Evolutionary conservation across 345 rosid species (phyloP).

Genomic region (Eucalyptus melliodora): DNA sequence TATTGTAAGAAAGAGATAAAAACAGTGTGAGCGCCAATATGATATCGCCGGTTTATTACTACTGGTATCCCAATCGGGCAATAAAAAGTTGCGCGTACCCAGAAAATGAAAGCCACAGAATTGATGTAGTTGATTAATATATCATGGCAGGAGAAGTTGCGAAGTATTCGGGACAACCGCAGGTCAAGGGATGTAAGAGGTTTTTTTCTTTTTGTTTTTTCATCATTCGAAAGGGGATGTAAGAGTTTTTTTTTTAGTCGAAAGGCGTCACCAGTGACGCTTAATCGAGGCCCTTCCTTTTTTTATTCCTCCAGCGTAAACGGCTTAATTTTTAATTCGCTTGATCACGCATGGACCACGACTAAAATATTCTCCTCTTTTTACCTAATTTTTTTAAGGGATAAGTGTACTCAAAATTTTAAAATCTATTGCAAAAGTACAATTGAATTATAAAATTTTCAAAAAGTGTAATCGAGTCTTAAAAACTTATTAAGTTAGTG

Average conservation of each 20-base stretch:
- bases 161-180: background rate
- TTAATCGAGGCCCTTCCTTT: background rate
- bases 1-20: background rate
- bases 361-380: background rate
- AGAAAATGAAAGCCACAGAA: background rate
- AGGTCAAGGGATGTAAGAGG: background rate
- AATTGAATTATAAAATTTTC: too few relatives aligned
- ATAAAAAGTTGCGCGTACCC: background rate
- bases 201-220: too few relatives aligned
- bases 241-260: background rate
- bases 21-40: background rate
- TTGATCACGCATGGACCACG: background rate
- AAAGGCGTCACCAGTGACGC: background rate
- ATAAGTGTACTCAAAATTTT: too few relatives aligned
- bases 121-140: background rate
- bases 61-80: background rate
- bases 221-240: background rate
- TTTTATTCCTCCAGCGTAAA: too few relatives aligned
- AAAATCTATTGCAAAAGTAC: too few relatives aligned
- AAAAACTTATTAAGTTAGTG: too few relatives aligned
- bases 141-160: background rate
- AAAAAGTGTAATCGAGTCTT: too few relatives aligned
- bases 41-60: background rate
- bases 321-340: background rate
- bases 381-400: too few relatives aligned